Percentiles rank a stretch among this genome's conserved stretches.
Conservation (phyloP, 169 alveolate genomes). For the Babesia bovis region DNA sequence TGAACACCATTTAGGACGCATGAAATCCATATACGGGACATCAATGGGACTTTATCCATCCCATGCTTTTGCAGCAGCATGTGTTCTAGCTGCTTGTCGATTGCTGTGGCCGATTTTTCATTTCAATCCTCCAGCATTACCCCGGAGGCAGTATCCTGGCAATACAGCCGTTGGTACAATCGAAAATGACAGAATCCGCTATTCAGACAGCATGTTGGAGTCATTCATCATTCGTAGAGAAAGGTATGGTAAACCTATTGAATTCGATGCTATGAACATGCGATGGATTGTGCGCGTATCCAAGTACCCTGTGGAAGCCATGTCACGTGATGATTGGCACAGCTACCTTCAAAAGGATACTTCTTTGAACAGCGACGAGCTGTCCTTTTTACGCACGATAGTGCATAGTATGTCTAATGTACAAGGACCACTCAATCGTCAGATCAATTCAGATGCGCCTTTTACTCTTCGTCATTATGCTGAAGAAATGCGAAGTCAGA, state of each 20-base stretch:
- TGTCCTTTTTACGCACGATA: background rate
- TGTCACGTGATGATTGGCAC: background rate
- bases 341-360: background rate
- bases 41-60: conserved; percentile 22
- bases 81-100: conserved; percentile 45
- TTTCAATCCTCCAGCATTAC: conserved; percentile 47
- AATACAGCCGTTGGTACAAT: background rate
- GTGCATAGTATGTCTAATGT: background rate
- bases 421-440: background rate
- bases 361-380: background rate
- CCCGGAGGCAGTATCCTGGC: background rate
- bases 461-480: background rate
- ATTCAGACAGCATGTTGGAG: background rate
- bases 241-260: conserved; percentile 18
- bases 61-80: conserved; percentile 43
- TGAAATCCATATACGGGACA: conserved; percentile 30
- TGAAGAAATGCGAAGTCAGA: background rate
- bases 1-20: background rate
- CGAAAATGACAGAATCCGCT: too few species aligned
- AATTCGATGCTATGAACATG: conserved; percentile 14
- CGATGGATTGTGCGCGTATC: conserved; percentile 25
- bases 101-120: conserved; percentile 65
- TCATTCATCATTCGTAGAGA: conserved; percentile 12
- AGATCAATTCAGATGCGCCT: background rate
- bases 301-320: background rate